A percentile compares a stretch with the other conserved stretches of the same genome.
Evolutionary conservation across 345 rosid species (phyloP).

Genomic region (Odontarrhena argentea): DNA sequence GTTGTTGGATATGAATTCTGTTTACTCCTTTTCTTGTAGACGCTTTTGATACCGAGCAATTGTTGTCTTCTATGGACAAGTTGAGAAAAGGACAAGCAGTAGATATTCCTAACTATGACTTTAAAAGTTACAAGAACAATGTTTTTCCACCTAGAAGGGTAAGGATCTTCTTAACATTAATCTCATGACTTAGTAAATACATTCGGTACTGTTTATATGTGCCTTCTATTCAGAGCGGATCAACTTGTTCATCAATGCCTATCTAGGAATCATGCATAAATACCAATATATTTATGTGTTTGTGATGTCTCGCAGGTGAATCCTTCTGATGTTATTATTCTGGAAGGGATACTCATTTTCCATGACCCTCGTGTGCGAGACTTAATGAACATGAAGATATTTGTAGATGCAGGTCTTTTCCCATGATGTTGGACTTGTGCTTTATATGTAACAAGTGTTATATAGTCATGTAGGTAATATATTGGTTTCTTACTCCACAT

Average conservation of each 20-base stretch:
- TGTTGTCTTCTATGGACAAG: conserved; percentile 72
- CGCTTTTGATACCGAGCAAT: conserved; percentile 84
- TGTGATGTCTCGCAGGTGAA: conserved; percentile 60
- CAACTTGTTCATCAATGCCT: background rate
- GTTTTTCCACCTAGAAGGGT: conserved; percentile 63
- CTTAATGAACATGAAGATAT: conserved; percentile 93
- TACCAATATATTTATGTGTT: conserved; percentile 5
- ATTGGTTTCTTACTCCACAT: background rate
- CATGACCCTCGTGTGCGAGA: conserved; percentile 85
- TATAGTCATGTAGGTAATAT: conserved; percentile 1
- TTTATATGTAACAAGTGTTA: background rate
- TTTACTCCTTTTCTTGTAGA: conserved; percentile 49
- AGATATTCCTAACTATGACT: conserved; percentile 87
- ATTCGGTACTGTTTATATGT: too few species aligned
- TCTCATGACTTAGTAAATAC: too few species aligned
- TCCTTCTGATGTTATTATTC: conserved; percentile 86
- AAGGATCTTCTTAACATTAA: conserved; percentile 9
- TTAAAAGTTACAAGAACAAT: conserved; percentile 77
- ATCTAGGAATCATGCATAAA: background rate
- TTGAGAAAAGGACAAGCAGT: conserved; percentile 84
- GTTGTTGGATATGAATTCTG: background rate
- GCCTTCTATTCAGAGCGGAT: too few species aligned
- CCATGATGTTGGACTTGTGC: conserved; percentile 22
- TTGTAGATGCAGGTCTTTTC: conserved; percentile 86
- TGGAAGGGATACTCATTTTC: conserved; percentile 90